phyloP scores from a whole-genome alignment of 768 basidiomycete species.

The Rhodosporidiobolus odoratus region DNA sequence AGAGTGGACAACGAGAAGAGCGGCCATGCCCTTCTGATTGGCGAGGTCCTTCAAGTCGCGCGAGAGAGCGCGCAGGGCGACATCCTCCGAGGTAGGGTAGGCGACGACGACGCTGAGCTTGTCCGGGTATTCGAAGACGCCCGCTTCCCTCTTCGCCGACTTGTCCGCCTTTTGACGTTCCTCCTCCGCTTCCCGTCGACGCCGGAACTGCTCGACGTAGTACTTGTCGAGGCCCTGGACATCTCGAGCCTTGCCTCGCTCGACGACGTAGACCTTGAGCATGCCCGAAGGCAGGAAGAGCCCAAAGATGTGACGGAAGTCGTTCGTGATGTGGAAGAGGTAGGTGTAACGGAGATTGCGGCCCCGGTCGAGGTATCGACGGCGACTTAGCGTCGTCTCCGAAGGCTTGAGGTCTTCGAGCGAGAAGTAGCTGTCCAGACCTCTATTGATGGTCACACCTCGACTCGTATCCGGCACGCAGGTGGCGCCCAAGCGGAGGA shows the following conservation, averaged over 20 bases:
- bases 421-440: constrained; percentile 75
- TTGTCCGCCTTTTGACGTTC: constrained; percentile 51
- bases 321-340: constrained; percentile 76
- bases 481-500: constrained; percentile 76
- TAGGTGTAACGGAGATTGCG: constrained; percentile 69
- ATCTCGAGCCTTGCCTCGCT: constrained; percentile 80
- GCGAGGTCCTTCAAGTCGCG: constrained; percentile 75
- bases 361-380: constrained; percentile 69
- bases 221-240: constrained; percentile 69
- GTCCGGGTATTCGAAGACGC: constrained; percentile 59
- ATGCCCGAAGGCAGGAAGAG: constrained; percentile 68
- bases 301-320: constrained; percentile 76
- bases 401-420: constrained; percentile 69
- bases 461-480: constrained; percentile 63
- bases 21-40: constrained; percentile 57
- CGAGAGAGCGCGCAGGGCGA: constrained; percentile 78
- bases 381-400: constrained; percentile 53
- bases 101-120: constrained; percentile 51
- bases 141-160: constrained; percentile 50
- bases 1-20: constrained; percentile 76
- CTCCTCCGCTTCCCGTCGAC: constrained; percentile 33
- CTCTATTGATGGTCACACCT: constrained; percentile 67
- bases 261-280: constrained; percentile 80
- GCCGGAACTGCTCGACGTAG: constrained; percentile 55
- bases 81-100: constrained; percentile 71